Evolutionary conservation across 1,284 basidiomycete species (phyloP), one percentile per base, ranked within the genome.

Genomic region (Sanghuangporus sanghuang): DNA sequence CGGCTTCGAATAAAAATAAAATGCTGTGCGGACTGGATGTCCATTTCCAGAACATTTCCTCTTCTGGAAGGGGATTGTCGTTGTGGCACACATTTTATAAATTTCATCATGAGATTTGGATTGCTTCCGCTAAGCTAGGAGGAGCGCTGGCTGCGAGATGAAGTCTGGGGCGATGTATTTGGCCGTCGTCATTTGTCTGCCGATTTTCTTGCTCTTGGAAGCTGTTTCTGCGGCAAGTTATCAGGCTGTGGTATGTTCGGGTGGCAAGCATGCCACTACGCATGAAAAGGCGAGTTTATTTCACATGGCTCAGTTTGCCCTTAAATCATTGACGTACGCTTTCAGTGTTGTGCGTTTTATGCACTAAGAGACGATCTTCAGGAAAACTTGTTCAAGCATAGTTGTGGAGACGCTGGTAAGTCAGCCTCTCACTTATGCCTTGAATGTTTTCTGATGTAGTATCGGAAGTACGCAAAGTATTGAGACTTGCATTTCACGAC

Each of bases 401-500:
- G 61, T 12, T 68, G 67, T 48, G 67, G 66, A 1, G 67, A 65
- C 48, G 63, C 64, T 12, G 63, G 65, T 64, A 53, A 49, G 57
- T 36, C 14, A 6, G 21, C 3, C 9, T 6, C 36, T 16, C 53
- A 16, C 2, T 14, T 38, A 8, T 32, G 7, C 14, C 2, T n/a
- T 54, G 6, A 36, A n/a, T 54, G 1, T 27, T 11, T 9, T 21
- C 7, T 16, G 14, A 21, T 55, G 14, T 39, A 18, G 11, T 2
- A 44, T 35, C 6, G 11, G 14, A 46, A 66, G 65, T 64, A 4
- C 67, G 65, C 44, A 61, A 67, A 21, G 32, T 50, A 1, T 40
- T 68, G 12, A 64, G 67, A 21, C 48, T 67, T 1, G 64, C 58
- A 2, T 68, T 68, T 61, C 67, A 68, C 59, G 67, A 68, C 39